These are phyloP conservation scores for Botrytis hyacinthi DNA, from an alignment of 2,329 filamentous ascomycete genomes.

Conservation along the genomic window DNA sequence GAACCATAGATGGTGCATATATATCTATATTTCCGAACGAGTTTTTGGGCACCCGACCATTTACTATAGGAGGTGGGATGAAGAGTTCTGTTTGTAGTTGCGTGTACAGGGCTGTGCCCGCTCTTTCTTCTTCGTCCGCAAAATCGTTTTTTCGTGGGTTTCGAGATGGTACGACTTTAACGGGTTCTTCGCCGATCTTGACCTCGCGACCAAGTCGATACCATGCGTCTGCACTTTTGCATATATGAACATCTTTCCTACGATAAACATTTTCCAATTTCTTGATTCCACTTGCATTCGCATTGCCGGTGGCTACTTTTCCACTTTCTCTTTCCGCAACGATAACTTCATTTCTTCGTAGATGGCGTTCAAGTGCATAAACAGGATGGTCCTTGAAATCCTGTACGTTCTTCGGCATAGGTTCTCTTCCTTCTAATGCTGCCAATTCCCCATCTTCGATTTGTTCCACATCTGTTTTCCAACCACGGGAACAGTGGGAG, in stretches of 20 bases:
- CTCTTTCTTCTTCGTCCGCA: slow-evolving; percentile 42
- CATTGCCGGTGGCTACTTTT: slow-evolving; percentile 68
- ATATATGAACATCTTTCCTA: slow-evolving; percentile 73
- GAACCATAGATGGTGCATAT: slow-evolving; percentile 90
- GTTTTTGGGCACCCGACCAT: slow-evolving; percentile 81
- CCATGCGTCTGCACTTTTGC: slow-evolving; percentile 83
- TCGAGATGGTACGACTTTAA: slow-evolving; percentile 66
- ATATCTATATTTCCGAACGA: slow-evolving; percentile 92
- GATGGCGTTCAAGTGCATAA: slow-evolving; percentile 80
- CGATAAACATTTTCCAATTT: slow-evolving; percentile 76
- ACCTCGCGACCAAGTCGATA: slow-evolving; percentile 83
- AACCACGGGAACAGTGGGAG: slow-evolving; percentile 46
- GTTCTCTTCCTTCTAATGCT: slow-evolving; percentile 69
- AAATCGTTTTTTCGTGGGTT: slow-evolving; percentile 41
- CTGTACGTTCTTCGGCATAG: slow-evolving; percentile 80
- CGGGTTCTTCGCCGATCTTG: slow-evolving; percentile 72
- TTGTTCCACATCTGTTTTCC: slow-evolving; percentile 67
- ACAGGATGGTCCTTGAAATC: slow-evolving; percentile 86
- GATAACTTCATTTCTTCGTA: slow-evolving; percentile 81
- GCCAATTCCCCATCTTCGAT: slow-evolving; percentile 78
- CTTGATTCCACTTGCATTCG: slow-evolving; percentile 44
- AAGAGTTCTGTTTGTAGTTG: slow-evolving; percentile 70
- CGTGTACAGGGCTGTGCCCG: slow-evolving; percentile 58
- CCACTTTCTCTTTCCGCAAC: slow-evolving; percentile 67
- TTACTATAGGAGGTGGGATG: slow-evolving; percentile 69